Percentiles rank a stretch among this genome's conserved stretches.
Conservation (phyloP, 768 basidiomycete genomes). For the Tubosaeta sp. region DNA sequence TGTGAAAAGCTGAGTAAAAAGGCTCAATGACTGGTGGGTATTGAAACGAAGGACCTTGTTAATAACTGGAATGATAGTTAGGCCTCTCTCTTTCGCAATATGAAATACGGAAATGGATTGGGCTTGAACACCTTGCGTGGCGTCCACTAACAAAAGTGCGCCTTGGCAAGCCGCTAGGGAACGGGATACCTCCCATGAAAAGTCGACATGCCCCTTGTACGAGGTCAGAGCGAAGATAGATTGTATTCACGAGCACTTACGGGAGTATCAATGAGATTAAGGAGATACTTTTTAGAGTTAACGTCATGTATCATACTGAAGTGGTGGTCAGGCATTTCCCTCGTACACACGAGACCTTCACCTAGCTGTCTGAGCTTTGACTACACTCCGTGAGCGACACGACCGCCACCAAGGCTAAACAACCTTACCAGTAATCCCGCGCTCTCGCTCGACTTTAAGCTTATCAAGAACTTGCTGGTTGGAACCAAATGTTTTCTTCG, state of each 20-base stretch:
- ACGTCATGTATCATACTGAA: slow-evolving; percentile 73
- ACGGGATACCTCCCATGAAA: slow-evolving; percentile 93
- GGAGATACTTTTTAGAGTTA: slow-evolving; percentile 55
- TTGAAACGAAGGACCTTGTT: slow-evolving; percentile 64
- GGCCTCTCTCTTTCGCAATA: slow-evolving; percentile 72
- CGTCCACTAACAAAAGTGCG: slow-evolving; percentile 82
- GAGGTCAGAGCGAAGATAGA: slow-evolving; percentile 1
- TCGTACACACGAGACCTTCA: slow-evolving; percentile 22
- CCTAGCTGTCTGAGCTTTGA: slow-evolving; percentile 96
- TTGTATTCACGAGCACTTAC: slow-evolving; percentile 35
- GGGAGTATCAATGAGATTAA: slow-evolving; percentile 97
- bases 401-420: not conserved
- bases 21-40: not conserved
- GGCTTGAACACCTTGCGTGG: slow-evolving; percentile 97
- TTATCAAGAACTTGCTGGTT: slow-evolving; percentile 90
- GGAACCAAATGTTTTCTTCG: slow-evolving; percentile 54
- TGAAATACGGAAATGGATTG: slow-evolving; percentile 96
- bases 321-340: slow-evolving; percentile 4
- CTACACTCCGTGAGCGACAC: slow-evolving; percentile 34
- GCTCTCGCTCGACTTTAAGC: slow-evolving; percentile 93
- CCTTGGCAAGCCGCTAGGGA: slow-evolving; percentile 93
- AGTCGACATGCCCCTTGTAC: slow-evolving; percentile 89
- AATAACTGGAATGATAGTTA: slow-evolving; percentile 84
- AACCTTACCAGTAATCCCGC: slow-evolving; percentile 82
- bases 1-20: slow-evolving; percentile 26